phyloP scores from a whole-genome alignment of 2,329 filamentous ascomycete genomes.

The Hypoxylon sp. region DNA sequence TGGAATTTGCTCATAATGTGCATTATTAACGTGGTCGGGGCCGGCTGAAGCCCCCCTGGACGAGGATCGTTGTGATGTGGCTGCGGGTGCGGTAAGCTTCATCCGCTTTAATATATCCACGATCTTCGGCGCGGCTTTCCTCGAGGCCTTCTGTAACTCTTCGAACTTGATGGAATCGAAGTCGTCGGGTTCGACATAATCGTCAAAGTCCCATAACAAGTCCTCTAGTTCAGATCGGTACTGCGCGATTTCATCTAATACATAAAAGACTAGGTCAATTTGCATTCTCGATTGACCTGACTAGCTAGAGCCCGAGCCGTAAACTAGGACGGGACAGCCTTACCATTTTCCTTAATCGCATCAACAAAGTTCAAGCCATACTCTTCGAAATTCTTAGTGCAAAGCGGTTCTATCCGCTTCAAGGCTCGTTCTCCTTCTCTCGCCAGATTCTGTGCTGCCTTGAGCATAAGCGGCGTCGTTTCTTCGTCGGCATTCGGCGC shows the following conservation, averaged over 20 bases:
- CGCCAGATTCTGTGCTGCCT: conserved; percentile 57
- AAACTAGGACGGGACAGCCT: conserved; percentile 31
- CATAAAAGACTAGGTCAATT: conserved; percentile 18
- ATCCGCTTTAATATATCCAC: conserved; percentile 62
- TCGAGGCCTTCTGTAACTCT: conserved; percentile 57
- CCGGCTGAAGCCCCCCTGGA: conserved; percentile 23
- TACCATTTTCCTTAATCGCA: conserved; percentile 64
- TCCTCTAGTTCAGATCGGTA: conserved; percentile 58
- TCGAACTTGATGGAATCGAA: conserved; percentile 62
- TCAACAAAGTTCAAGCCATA: conserved; percentile 60
- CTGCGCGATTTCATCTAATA: conserved; percentile 58
- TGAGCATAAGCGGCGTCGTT: conserved; percentile 54
- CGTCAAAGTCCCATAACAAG: conserved; percentile 66
- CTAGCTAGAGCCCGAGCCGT: conserved; percentile 2
- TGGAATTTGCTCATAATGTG: conserved; percentile 31
- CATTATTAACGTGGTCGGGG: conserved; percentile 19
- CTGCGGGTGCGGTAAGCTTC: conserved; percentile 54
- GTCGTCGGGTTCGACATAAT: conserved; percentile 58
- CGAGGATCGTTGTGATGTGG: conserved; percentile 33
- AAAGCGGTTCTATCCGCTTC: conserved; percentile 61
- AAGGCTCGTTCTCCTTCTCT: conserved; percentile 60
- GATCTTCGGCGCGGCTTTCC: conserved; percentile 58
- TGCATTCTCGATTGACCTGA: conserved; percentile 15
- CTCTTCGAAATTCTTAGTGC: conserved; percentile 57
- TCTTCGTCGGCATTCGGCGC: conserved; percentile 51